Percentiles rank a stretch among this genome's conserved stretches.
Evolutionary conservation across 1,139 yeast genomes (phyloP).

Genomic region (Cylindricascospora bacillispora): DNA sequence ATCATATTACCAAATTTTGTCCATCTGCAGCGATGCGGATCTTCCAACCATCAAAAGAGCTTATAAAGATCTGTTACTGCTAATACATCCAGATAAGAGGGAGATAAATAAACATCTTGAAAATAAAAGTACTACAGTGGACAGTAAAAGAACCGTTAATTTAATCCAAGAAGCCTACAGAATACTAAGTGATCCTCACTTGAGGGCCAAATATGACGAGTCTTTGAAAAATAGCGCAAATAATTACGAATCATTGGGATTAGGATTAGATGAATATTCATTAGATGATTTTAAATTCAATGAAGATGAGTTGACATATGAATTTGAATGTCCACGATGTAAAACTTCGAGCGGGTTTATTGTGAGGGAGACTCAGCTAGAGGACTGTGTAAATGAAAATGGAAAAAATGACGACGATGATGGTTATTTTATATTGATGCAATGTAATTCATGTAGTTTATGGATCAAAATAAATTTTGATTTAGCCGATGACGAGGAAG

Average conservation of each 20-base stretch:
- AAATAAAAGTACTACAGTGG: conserved; percentile 6
- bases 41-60: conserved; percentile 41
- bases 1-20: conserved; percentile 46
- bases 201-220: conserved; percentile 38
- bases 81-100: conserved; percentile 75
- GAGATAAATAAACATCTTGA: no score
- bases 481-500: conserved; percentile 20
- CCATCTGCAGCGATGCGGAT: conserved; percentile 31
- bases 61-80: conserved; percentile 45
- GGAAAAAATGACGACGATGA: conserved; percentile 26
- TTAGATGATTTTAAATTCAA: conserved; percentile 42
- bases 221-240: conserved; percentile 32
- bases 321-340: conserved; percentile 66
- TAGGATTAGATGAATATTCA: conserved; percentile 54
- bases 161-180: conserved; percentile 49
- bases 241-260: conserved; percentile 44
- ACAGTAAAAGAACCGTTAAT: conserved; percentile 22
- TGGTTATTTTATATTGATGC: conserved; percentile 60
- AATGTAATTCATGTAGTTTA: conserved; percentile 69
- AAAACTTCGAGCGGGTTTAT: conserved; percentile 40
- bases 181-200: conserved; percentile 31
- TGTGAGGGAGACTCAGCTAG: conserved; percentile 49
- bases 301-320: conserved; percentile 16
- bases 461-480: conserved; percentile 67
- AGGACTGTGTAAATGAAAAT: conserved; percentile 38